phyloP scores from a whole-genome alignment of 192 early-diverging fungal species.

The Coemansia sp. region DNA sequence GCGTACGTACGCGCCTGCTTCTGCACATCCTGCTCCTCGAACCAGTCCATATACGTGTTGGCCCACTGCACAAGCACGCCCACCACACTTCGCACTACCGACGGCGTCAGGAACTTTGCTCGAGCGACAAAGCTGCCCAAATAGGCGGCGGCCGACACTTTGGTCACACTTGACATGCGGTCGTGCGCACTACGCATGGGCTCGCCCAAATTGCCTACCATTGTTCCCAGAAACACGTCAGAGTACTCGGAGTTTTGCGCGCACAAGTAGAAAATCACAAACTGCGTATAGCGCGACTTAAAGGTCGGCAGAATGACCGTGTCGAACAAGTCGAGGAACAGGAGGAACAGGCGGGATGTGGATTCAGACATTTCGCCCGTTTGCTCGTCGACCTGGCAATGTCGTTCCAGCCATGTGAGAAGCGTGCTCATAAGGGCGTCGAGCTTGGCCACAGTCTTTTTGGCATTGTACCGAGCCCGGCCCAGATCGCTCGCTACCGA shows the following conservation, averaged over 20 bases:
- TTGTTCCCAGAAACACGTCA: constrained; percentile 76
- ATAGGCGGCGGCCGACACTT: constrained; percentile 80
- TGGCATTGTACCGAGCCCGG: constrained; percentile 41
- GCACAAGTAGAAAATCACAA: constrained; percentile 81
- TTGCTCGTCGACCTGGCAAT: constrained; percentile 22
- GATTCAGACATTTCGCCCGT: constrained; percentile 28
- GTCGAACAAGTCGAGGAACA: constrained; percentile 78
- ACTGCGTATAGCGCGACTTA: constrained; percentile 89
- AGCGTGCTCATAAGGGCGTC: constrained; percentile 71
- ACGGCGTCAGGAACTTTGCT: constrained; percentile 71
- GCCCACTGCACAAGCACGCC: constrained; percentile 70
- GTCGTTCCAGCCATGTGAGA: constrained; percentile 60
- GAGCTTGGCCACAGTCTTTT: constrained; percentile 66
- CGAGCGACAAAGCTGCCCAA: constrained; percentile 85
- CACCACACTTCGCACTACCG: constrained; percentile 65
- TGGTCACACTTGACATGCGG: constrained; percentile 62
- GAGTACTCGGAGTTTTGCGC: constrained; percentile 67
- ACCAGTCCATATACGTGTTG: constrained; percentile 63
- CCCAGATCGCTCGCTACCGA: constrained; percentile 18
- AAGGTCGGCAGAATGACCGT: constrained; percentile 79
- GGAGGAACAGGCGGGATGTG: constrained; percentile 61
- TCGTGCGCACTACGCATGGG: constrained; percentile 50
- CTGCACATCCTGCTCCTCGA: constrained; percentile 54
- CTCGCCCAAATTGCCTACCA: constrained; percentile 60
- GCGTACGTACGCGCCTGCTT: background rate